Evolutionary conservation across 2,329 filamentous ascomycete genomes (phyloP).

Genomic region (Sarocladium brachiariae): DNA sequence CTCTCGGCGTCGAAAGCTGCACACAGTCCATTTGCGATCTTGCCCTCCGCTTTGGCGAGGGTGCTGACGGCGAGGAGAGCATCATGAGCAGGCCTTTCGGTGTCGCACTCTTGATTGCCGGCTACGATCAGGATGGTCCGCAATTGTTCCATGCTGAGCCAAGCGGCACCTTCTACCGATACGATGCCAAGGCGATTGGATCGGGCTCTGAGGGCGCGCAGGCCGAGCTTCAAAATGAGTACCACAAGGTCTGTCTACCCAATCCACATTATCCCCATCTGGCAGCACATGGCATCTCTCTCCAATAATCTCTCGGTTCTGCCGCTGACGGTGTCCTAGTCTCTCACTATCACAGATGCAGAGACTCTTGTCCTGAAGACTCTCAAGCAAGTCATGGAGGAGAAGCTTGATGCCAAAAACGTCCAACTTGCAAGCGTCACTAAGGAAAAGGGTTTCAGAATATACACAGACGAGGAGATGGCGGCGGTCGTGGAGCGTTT

Average conservation of each 20-base stretch:
- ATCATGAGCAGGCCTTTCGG: conserved; percentile 98
- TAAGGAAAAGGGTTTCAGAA: conserved; percentile 95
- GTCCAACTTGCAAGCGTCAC: conserved; percentile 97
- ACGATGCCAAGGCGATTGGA: conserved; percentile 97
- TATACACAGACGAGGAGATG: conserved; percentile 99
- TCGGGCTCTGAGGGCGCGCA: conserved; percentile 96
- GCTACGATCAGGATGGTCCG: conserved; percentile 94
- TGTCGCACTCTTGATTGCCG: conserved; percentile 91
- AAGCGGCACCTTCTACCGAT: conserved; percentile 96
- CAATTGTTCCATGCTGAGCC: conserved; percentile 97
- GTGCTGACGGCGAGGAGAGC: conserved; percentile 94
- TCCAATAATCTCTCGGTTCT: too few relatives aligned
- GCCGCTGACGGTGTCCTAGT: too few relatives aligned
- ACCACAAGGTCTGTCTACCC: conserved; percentile 68
- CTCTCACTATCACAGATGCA: conserved; percentile 83
- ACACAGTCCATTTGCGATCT: conserved; percentile 98
- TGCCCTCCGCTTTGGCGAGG: conserved; percentile 92
- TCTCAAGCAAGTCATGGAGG: conserved; percentile 99
- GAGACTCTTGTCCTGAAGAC: conserved; percentile 96
- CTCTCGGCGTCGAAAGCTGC: conserved; percentile 90
- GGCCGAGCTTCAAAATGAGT: conserved; percentile 96
- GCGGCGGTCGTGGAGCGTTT: conserved; percentile 81
- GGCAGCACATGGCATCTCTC: too few relatives aligned
- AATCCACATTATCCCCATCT: too few relatives aligned
- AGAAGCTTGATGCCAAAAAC: conserved; percentile 98